Conservation (phyloP, 805 yeast genomes). For the Cyberlindnera euphorbiiphila region DNA sequence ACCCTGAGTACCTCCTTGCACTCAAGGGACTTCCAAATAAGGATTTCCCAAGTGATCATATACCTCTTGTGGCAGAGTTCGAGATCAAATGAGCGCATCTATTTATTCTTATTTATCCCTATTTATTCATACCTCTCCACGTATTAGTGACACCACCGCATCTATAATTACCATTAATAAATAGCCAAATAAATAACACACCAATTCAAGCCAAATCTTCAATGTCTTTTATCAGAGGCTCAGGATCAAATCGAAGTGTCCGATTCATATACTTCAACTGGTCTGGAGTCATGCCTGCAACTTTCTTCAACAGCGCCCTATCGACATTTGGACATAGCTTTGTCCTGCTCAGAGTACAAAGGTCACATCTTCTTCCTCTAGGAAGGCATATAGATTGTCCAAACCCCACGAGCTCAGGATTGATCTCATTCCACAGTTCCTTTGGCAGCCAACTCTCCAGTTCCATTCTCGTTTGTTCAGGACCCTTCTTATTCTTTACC, state of each 20-base stretch:
- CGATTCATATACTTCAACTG: slow-evolving; percentile 22
- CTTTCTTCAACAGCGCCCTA: slow-evolving; percentile 36
- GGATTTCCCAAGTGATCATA: slow-evolving; percentile 46
- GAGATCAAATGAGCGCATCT: slow-evolving; percentile 12
- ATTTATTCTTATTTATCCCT: slow-evolving; percentile 16
- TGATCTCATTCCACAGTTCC: slow-evolving; percentile 77
- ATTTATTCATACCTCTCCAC: no score
- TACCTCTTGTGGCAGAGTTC: slow-evolving; percentile 26
- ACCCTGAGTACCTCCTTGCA: slow-evolving; percentile 29
- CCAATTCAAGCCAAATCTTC: slow-evolving; percentile 32
- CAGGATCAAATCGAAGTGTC: slow-evolving; percentile 42
- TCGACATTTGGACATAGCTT: slow-evolving; percentile 59
- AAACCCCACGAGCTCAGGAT: slow-evolving; percentile 86
- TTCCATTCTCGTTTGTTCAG: slow-evolving; percentile 69
- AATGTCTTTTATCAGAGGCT: slow-evolving; percentile 32
- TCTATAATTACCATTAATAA: no score
- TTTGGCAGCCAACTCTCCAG: slow-evolving; percentile 73
- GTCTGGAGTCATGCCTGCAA: slow-evolving; percentile 23
- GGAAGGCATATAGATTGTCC: slow-evolving; percentile 88
- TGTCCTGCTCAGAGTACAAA: slow-evolving; percentile 53
- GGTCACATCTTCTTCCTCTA: slow-evolving; percentile 63
- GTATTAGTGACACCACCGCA: no score
- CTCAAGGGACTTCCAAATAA: slow-evolving; percentile 50
- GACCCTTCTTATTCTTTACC: slow-evolving; percentile 56
- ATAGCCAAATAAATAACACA: neutral